These are phyloP conservation scores for Pholiota adiposa DNA, from an alignment of 1,284 basidiomycete genomes.

Conservation along the genomic window DNA sequence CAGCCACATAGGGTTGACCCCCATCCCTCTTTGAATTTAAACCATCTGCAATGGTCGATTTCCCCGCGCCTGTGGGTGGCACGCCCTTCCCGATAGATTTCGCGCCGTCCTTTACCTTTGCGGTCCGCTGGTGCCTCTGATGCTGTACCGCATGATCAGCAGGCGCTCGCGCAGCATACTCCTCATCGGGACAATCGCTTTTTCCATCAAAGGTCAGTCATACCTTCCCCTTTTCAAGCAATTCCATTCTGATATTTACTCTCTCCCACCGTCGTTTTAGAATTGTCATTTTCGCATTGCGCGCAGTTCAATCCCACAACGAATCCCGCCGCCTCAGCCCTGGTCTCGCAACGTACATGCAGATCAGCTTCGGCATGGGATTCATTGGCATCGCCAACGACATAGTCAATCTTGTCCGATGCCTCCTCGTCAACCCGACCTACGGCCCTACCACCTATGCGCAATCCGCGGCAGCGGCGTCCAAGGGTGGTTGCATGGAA, in stretches of 20 bases:
- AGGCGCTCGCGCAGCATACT: conserved; percentile 1
- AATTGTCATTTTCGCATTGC: conserved; percentile 32
- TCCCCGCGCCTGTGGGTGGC: conserved; percentile 40
- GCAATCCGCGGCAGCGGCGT: conserved; percentile 29
- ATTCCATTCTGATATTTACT: too few species aligned
- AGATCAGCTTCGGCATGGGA: conserved; percentile 34
- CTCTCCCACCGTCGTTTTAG: too few species aligned
- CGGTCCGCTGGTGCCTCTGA: background rate
- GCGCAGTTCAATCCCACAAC: conserved; percentile 30
- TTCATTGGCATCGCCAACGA: conserved; percentile 35
- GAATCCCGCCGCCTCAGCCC: conserved; percentile 23
- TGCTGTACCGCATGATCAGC: conserved; percentile 9
- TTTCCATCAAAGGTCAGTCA: conserved; percentile 34
- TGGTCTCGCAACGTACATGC: conserved; percentile 33
- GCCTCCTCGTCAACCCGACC: conserved; percentile 36
- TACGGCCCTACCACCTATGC: conserved; percentile 32
- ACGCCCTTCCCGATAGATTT: conserved; percentile 34
- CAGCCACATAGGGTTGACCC: background rate
- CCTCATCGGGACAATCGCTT: conserved; percentile 21
- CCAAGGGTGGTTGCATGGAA: conserved; percentile 17
- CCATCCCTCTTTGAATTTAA: background rate
- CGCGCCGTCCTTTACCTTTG: conserved; percentile 38
- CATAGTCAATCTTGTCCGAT: conserved; percentile 32
- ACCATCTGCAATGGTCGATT: conserved; percentile 22
- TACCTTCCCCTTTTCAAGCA: too few species aligned